A percentile compares a stretch with the other conserved stretches of the same genome.
Conservation (phyloP, 108 stramenopile species). For the Pseudonitzschia multiseries region DNA sequence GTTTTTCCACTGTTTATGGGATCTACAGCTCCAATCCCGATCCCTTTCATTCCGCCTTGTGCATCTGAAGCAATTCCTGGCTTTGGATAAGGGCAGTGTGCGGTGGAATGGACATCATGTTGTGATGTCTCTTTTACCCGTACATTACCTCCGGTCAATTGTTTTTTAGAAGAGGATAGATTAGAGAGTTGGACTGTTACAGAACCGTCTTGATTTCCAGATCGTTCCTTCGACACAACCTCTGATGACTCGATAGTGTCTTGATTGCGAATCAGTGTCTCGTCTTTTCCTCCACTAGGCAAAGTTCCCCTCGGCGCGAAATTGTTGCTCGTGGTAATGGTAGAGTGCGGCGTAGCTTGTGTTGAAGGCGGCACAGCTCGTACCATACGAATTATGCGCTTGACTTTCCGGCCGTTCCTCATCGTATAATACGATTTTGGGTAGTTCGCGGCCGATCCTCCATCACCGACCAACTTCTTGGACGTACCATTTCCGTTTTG, state of each 20-base stretch:
- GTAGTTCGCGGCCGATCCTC: not conserved
- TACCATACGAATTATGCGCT: slow-evolving; percentile 3
- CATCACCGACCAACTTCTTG: not conserved
- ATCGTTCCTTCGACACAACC: too few species aligned
- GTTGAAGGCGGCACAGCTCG: not conserved
- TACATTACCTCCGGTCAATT: not conserved
- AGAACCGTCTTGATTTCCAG: too few species aligned
- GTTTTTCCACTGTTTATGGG: not conserved
- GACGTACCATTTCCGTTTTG: not conserved
- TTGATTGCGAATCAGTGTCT: too few species aligned
- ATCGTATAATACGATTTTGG: not conserved
- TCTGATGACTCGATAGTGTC: too few species aligned
- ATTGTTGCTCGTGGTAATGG: not conserved
- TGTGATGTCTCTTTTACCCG: too few species aligned
- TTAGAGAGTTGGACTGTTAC: not conserved
- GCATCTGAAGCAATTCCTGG: too few species aligned
- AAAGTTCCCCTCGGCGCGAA: too few species aligned
- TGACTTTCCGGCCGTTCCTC: slow-evolving; percentile 4
- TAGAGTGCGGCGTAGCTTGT: not conserved
- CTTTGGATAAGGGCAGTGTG: too few species aligned
- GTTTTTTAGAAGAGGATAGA: not conserved
- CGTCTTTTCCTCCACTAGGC: too few species aligned
- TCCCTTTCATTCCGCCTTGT: not conserved
- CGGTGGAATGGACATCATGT: too few species aligned
- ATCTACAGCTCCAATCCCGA: not conserved